Evolutionary conservation across 2,329 filamentous ascomycete genomes (phyloP), one percentile per base, ranked within the genome.

Genomic region (Cytospora chrysosperma): DNA sequence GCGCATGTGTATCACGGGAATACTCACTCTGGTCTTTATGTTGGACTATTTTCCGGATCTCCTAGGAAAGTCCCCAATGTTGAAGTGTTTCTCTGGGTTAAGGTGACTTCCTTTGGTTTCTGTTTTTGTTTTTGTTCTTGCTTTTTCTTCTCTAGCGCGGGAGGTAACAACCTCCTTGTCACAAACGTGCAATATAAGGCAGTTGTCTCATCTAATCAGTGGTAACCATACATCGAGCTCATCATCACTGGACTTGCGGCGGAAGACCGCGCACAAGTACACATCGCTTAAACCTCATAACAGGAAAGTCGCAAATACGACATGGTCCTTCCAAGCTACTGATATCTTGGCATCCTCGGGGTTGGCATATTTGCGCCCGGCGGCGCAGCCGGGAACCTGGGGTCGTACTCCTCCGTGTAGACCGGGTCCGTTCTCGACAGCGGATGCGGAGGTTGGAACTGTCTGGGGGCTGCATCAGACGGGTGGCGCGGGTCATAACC

Each of bases 351-450:
- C 43, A 47, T 54, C 26, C 62, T 61, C 40, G 62, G 52, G 30
- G 40, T 37, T 10, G 58, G 19, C 27, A 63, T 32, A 34, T 47
- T 59, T 15, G 55, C 55, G 32, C 56, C 61, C 15, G 72, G 68
- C 19, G 71, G 71, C 30, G 70, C 71, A 52, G 71, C 73, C 15
- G 76, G 76, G 67, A 75, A 75, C 52, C 75, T 74, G 27, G 79
- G 78, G 59, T 82, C 79, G 57, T 82, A 82, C 65, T 80, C 78
- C 61, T 80, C 77, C 58, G 75, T 71, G 55, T 73, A 74, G 56
- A 65, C 65, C 50, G 64, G 34, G 2, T 68, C 67, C 5, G 63
- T 52, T 4, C 64, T 54, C 24, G 64, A 62, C 30, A 64, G 30
- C 21, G 64, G 51, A 49, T 58, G 62, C 32, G 56, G 63, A 17